Evolutionary conservation across 768 basidiomycete genomes (phyloP), one percentile per base, ranked within the genome.

Genomic region (Macrolepiota dolichaula): DNA sequence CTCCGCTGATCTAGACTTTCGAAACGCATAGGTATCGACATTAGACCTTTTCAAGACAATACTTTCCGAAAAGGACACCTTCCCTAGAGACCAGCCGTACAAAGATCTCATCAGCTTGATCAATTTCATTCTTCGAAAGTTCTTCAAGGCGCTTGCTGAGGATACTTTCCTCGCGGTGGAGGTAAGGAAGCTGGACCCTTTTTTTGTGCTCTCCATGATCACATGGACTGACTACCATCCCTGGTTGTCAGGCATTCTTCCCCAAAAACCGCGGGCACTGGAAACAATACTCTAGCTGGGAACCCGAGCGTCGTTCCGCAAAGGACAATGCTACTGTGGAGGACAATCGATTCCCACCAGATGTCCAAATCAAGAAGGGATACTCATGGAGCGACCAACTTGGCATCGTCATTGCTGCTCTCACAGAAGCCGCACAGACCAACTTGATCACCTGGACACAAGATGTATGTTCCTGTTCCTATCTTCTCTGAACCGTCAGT

Each of bases 341-440:
- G 52, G 83, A 84, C 64, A 75, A 70, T 12, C 71, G 73, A 52
- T 80, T 80, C 70, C 82, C 85, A 40, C 81, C 78, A 13, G 94
- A 96, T 55, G 83, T 96, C 29, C 79, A 84, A 62, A 85, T 96
- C 63, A 91, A 91, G 79, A 92, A 92, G 67, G 93, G 92, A 5
- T 89, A 92, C 73, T 85, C 89, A 15, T 91, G 89, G 87, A 93
- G 87, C 66, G 89, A 98, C 68, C 88, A 98, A 72, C 78, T 98
- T 51, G 96, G 91, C 2, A 92, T 98, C 65, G 87, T 87, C 2
- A 82, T 97, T 62, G 85, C 85, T 42, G 81, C 84, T 50, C 81
- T 98, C 12, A 76, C 88, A 9, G 88, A 93, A 52, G 80, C 80
- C 15, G 88, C 81, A 9, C 79, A 89, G 66, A 73, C 75, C 57